Percentiles rank a stretch among this genome's conserved stretches.
Conservation (phyloP, 2,329 filamentous ascomycete genomes). For the Fusarium nygamai region DNA sequence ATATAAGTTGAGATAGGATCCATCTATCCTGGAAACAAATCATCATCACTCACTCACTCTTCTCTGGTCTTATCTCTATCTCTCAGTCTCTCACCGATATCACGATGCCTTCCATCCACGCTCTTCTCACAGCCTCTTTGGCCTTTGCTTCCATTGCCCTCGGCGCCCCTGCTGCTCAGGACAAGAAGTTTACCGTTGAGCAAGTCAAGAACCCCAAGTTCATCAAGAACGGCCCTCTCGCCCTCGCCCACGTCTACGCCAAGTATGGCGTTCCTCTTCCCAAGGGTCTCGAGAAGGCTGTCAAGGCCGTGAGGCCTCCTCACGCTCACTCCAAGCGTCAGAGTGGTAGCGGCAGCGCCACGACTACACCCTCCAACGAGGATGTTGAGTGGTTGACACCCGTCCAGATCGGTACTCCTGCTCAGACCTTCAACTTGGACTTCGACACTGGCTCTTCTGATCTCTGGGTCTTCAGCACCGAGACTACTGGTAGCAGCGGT, state of each 20-base stretch:
- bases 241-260: constrained; percentile 48
- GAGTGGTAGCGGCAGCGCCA: constrained; percentile 43
- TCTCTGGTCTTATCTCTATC: neutral
- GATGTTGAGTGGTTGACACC: constrained; percentile 54
- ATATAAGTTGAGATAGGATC: neutral
- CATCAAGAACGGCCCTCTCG: constrained; percentile 47
- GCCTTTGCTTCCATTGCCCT: constrained; percentile 32
- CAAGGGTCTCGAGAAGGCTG: constrained; percentile 40
- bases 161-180: constrained; percentile 23
- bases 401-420: constrained; percentile 55
- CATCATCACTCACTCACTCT: neutral
- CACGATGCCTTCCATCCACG: constrained; percentile 21
- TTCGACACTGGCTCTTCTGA: constrained; percentile 60
- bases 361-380: constrained; percentile 40
- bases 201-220: constrained; percentile 52
- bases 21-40: neutral
- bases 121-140: constrained; percentile 31
- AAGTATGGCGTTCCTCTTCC: constrained; percentile 52
- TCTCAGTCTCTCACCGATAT: neutral
- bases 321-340: constrained; percentile 35
- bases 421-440: constrained; percentile 55
- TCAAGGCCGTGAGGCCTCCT: constrained; percentile 32
- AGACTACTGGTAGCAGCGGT: constrained; percentile 51
- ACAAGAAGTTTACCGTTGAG: constrained; percentile 44
- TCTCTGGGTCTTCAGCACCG: constrained; percentile 59